A percentile compares a stretch with the other conserved stretches of the same genome.
phyloP scores from a whole-genome alignment of 495 filamentous ascomycete species.

The Cudoniella acicularis region DNA sequence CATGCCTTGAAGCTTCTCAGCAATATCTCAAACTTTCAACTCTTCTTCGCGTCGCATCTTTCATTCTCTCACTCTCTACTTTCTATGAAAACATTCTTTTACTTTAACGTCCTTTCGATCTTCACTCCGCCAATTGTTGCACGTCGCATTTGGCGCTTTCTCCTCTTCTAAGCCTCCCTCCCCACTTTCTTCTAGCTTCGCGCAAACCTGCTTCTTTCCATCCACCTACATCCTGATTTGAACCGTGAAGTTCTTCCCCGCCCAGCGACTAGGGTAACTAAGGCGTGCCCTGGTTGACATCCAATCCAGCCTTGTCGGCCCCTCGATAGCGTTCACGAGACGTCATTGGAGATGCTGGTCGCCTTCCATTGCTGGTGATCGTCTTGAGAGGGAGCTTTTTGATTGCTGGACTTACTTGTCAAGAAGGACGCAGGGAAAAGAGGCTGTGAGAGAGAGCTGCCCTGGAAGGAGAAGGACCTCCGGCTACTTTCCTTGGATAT shows the following conservation, averaged over 20 bases:
- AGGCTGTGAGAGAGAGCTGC: constrained; percentile 9
- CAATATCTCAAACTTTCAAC: neutral
- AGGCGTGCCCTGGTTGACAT: neutral
- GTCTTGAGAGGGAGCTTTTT: constrained; percentile 3
- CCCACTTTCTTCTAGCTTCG: no score
- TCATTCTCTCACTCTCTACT: neutral
- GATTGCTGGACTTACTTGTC: neutral
- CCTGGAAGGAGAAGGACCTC: neutral
- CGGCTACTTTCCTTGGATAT: neutral
- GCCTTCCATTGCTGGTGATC: constrained; percentile 10
- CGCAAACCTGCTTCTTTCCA: neutral
- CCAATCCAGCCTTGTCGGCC: neutral
- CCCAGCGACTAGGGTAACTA: neutral
- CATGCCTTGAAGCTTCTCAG: neutral
- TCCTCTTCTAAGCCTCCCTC: neutral
- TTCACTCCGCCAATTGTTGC: neutral
- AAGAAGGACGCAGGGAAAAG: neutral
- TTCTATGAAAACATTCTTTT: neutral
- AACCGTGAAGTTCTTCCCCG: no score
- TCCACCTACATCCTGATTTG: no score
- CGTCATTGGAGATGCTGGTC: constrained; percentile 22
- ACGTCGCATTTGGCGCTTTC: neutral
- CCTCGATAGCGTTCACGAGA: neutral
- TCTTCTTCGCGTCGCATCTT: no score
- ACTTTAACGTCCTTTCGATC: neutral